Percentiles rank a stretch among this genome's conserved stretches.
Conservation (phyloP, 1,284 basidiomycete species). For the Ustilago trichophora region DNA sequence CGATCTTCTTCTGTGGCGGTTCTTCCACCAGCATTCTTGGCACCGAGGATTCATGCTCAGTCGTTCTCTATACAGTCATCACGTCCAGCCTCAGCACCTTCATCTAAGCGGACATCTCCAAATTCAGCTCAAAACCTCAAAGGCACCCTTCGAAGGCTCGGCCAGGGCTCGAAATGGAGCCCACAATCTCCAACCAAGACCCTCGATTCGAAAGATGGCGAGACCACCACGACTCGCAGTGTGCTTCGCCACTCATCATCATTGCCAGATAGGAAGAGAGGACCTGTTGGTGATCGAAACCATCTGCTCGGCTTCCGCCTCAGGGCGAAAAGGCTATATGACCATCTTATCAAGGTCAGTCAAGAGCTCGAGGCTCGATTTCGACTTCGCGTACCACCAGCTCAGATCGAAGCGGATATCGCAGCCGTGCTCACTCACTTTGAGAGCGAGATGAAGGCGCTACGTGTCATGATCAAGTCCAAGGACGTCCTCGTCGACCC, state of each 20-base stretch:
- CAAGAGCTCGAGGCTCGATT: background rate
- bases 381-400: background rate
- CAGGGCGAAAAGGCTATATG: conserved; percentile 8
- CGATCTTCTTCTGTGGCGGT: background rate
- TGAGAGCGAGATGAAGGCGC: conserved; percentile 31
- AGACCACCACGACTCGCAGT: background rate
- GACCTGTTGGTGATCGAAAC: background rate
- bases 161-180: conserved; percentile 15
- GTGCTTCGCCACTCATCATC: background rate
- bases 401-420: conserved; percentile 11
- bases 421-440: conserved; percentile 10
- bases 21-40: conserved; percentile 22
- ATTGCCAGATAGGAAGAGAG: background rate
- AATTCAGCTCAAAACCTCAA: conserved; percentile 26
- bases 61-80: conserved; percentile 4
- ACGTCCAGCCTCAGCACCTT: background rate
- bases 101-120: background rate
- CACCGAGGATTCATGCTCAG: conserved; percentile 13
- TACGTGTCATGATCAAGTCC: conserved; percentile 37
- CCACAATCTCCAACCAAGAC: background rate
- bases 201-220: background rate
- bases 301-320: conserved; percentile 20
- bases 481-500: conserved; percentile 31
- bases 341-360: conserved; percentile 1
- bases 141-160: conserved; percentile 16